Conservation (phyloP, 129 eudicot species). For the Tanacetum coccineum region DNA sequence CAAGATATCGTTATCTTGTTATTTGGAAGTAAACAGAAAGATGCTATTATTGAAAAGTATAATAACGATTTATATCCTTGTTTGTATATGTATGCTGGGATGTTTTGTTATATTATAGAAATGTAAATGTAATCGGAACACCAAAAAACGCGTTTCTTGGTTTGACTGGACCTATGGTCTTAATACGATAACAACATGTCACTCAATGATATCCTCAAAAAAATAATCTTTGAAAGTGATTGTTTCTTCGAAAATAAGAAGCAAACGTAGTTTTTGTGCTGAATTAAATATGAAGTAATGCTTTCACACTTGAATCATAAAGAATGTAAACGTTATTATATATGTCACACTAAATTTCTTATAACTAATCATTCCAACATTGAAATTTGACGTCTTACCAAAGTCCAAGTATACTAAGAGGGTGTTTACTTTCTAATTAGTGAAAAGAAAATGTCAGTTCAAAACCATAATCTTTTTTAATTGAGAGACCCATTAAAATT, state of each 20-base stretch:
- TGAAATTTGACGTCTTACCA: too few relatives aligned
- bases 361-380: too few relatives aligned
- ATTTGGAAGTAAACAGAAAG: too few relatives aligned
- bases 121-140: not conserved
- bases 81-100: not conserved
- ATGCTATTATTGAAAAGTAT: too few relatives aligned
- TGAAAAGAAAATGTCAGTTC: too few relatives aligned
- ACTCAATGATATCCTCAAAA: slow-evolving; percentile 9
- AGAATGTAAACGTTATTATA: not conserved
- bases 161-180: slow-evolving; percentile 15
- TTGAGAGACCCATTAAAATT: too few relatives aligned
- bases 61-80: too few relatives aligned
- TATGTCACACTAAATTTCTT: not conserved
- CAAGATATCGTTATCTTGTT: too few relatives aligned
- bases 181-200: slow-evolving; percentile 13
- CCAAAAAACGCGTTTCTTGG: slow-evolving; percentile 18
- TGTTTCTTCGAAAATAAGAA: not conserved
- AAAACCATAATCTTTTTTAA: too few relatives aligned
- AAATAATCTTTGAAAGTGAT: not conserved
- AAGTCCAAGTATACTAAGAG: too few relatives aligned
- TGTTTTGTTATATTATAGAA: not conserved
- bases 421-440: too few relatives aligned
- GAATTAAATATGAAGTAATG: not conserved
- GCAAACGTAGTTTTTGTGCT: too few relatives aligned
- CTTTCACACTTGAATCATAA: not conserved